phyloP scores from a whole-genome alignment of 495 filamentous ascomycete genomes.

The Xylaria castorea region DNA sequence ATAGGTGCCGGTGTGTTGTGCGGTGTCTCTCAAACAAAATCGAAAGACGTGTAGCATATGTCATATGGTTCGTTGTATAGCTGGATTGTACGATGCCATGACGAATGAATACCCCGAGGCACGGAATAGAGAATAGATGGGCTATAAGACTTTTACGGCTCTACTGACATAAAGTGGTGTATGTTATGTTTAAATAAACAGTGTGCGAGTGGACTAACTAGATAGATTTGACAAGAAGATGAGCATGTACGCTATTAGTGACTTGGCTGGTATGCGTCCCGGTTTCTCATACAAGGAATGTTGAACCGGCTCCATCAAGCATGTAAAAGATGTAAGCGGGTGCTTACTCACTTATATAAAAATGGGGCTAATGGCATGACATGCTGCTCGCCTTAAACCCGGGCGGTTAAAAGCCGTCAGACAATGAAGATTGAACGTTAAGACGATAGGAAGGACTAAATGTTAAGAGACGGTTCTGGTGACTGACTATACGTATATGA shows the following conservation, averaged over 20 bases:
- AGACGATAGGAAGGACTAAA: background rate
- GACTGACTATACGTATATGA: background rate
- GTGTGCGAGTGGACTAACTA: background rate
- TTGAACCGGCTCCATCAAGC: background rate
- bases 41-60: conserved; percentile 31
- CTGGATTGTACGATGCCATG: conserved; percentile 24
- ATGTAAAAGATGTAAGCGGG: background rate
- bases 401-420: background rate
- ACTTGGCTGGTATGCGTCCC: background rate
- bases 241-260: background rate
- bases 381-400: background rate
- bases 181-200: background rate
- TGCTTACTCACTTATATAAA: background rate
- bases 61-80: conserved; percentile 4
- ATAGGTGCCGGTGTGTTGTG: conserved; percentile 75
- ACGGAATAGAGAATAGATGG: conserved; percentile 19
- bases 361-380: background rate
- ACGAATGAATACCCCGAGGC: conserved; percentile 21
- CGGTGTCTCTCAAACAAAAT: conserved; percentile 39
- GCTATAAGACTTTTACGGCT: background rate
- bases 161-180: background rate
- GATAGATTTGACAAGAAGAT: background rate
- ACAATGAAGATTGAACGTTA: background rate
- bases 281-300: background rate
- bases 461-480: background rate